phyloP scores from a whole-genome alignment of 208 protist species.

The Entamoeba invadens region DNA sequence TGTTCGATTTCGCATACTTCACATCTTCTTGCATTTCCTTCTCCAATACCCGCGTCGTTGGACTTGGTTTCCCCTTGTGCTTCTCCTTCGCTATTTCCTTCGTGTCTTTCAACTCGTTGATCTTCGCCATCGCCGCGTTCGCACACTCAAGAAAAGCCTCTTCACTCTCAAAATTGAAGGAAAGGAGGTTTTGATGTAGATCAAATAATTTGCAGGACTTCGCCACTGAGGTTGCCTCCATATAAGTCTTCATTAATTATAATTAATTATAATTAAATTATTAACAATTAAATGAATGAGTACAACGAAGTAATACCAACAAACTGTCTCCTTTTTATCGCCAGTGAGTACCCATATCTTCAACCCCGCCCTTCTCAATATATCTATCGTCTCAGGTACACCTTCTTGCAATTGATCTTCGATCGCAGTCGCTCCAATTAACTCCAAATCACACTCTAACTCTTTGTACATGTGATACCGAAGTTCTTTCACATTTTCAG shows the following conservation, averaged over 20 bases:
- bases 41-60: no score
- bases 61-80: no score
- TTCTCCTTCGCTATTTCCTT: not conserved
- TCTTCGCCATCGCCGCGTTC: not conserved
- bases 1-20: not conserved
- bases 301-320: no score
- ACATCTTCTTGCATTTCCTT: not conserved
- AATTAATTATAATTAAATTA: no score
- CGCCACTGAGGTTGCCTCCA: constrained; percentile 85
- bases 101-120: not conserved
- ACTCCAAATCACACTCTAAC: constrained; percentile 4
- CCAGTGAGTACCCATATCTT: constrained; percentile 89
- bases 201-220: constrained; percentile 59
- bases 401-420: constrained; percentile 39
- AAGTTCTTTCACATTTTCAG: not conserved
- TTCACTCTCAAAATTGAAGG: not conserved
- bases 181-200: constrained; percentile 5
- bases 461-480: not conserved
- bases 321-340: constrained; percentile 66
- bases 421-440: constrained; percentile 33
- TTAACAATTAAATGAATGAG: no score
- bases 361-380: constrained; percentile 50
- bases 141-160: not conserved
- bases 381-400: constrained; percentile 37
- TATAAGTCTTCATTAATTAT: no score